These are phyloP conservation scores for Fusarium hainanense DNA, from an alignment of 2,329 filamentous ascomycete genomes.

Conservation along the genomic window DNA sequence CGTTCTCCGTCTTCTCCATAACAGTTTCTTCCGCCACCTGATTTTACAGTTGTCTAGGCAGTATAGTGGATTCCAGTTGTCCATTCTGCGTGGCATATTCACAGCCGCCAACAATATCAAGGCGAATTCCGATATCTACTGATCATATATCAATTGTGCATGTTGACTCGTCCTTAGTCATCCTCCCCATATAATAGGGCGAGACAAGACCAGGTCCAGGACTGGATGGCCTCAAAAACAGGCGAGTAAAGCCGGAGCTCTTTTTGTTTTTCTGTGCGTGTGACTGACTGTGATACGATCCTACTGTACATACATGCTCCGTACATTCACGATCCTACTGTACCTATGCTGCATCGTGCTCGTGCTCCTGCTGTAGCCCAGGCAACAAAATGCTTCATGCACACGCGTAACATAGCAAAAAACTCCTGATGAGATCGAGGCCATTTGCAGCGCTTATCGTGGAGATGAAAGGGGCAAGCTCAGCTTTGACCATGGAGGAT, in stretches of 20 bases:
- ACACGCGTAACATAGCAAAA: conserved; percentile 4
- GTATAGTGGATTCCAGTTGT: not conserved
- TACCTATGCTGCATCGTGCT: too few relatives aligned
- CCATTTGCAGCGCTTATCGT: conserved; percentile 6
- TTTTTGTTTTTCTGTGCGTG: not conserved
- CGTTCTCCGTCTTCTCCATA: not conserved
- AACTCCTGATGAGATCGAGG: conserved; percentile 3
- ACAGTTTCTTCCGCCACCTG: not conserved
- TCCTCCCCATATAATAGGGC: not conserved
- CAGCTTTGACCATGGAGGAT: not conserved
- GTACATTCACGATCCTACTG: not conserved
- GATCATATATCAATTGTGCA: conserved; percentile 2
- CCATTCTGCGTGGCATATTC: not conserved
- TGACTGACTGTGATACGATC: not conserved
- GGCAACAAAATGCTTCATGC: conserved; percentile 2
- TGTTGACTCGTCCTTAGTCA: not conserved
- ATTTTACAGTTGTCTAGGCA: not conserved
- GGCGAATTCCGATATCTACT: not conserved
- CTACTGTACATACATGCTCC: not conserved
- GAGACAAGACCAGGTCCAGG: conserved; percentile 2
- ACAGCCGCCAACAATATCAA: not conserved
- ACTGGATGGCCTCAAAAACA: conserved; percentile 6
- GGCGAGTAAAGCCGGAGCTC: not conserved
- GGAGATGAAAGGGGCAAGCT: not conserved
- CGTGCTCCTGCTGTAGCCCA: too few relatives aligned